phyloP scores from a whole-genome alignment of 2,329 filamentous ascomycete genomes.

The Exophiala mesophila region DNA sequence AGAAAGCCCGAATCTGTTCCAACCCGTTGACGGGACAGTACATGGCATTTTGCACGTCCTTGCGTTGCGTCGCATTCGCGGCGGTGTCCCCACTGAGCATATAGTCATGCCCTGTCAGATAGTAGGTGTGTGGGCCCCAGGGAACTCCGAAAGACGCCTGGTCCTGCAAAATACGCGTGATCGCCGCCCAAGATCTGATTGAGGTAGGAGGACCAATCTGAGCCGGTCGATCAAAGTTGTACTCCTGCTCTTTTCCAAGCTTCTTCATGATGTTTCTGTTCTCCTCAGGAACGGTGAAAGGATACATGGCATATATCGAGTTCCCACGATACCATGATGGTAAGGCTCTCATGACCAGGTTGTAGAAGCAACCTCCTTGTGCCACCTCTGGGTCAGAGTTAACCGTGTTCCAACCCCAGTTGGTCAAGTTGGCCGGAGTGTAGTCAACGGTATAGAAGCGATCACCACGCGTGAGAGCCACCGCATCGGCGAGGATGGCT shows the following conservation, averaged over 20 bases:
- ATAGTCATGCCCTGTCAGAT: slow-evolving; percentile 40
- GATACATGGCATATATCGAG: slow-evolving; percentile 48
- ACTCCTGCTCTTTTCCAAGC: slow-evolving; percentile 39
- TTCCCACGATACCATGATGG: slow-evolving; percentile 46
- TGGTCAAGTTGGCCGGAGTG: slow-evolving; percentile 41
- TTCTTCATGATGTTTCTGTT: slow-evolving; percentile 41
- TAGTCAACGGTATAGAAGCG: slow-evolving; percentile 46
- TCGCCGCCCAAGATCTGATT: slow-evolving; percentile 44
- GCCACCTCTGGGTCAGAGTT: slow-evolving; percentile 38
- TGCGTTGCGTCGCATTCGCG: slow-evolving; percentile 39
- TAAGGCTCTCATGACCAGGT: slow-evolving; percentile 47
- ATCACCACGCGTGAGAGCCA: slow-evolving; percentile 44
- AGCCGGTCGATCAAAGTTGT: slow-evolving; percentile 36
- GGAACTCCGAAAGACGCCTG: slow-evolving; percentile 43
- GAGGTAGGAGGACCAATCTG: slow-evolving; percentile 34
- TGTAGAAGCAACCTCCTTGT: slow-evolving; percentile 49
- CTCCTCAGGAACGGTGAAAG: slow-evolving; percentile 45
- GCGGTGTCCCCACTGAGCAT: slow-evolving; percentile 44
- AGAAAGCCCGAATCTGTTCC: slow-evolving; percentile 43
- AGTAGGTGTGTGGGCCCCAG: slow-evolving; percentile 36
- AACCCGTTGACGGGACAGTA: slow-evolving; percentile 44
- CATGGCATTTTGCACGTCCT: slow-evolving; percentile 34
- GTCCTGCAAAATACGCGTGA: slow-evolving; percentile 40
- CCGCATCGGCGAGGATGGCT: slow-evolving; percentile 44
- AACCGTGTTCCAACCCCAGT: slow-evolving; percentile 42